These are phyloP conservation scores for Polygonum aviculare DNA, from an alignment of 148 eudicot species.

Conservation along the genomic window DNA sequence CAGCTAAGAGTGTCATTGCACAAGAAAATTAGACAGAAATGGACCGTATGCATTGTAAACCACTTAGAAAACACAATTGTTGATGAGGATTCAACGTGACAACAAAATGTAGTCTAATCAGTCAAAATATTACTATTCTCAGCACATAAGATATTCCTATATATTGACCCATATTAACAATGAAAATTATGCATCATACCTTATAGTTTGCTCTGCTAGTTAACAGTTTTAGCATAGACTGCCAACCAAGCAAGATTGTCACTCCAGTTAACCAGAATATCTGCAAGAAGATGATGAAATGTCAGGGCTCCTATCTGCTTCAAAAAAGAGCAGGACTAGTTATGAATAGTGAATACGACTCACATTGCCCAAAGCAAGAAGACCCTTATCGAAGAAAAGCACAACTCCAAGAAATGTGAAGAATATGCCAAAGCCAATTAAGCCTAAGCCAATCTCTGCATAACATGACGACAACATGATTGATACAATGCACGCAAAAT, in stretches of 20 bases:
- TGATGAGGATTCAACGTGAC: background rate
- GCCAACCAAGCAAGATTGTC: conserved; percentile 41
- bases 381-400: conserved; percentile 54
- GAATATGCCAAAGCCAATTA: conserved; percentile 48
- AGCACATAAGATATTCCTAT: background rate
- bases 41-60: background rate
- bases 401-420: conserved; percentile 40
- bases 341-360: conserved; percentile 15
- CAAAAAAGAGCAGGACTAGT: background rate
- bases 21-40: background rate
- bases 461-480: background rate
- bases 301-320: background rate
- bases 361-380: conserved; percentile 57
- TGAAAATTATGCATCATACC: background rate
- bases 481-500: background rate
- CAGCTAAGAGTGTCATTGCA: no score
- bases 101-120: background rate
- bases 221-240: conserved; percentile 39
- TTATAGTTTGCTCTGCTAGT: conserved; percentile 37
- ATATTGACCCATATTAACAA: background rate
- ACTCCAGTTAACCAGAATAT: conserved; percentile 45
- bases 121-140: background rate
- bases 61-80: background rate
- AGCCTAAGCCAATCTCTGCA: conserved; percentile 52
- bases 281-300: conserved; percentile 15